Percentiles rank a stretch among this genome's conserved stretches.
Conservation (phyloP, 2,329 filamentous ascomycete species). For the Colletotrichum tanaceti region DNA sequence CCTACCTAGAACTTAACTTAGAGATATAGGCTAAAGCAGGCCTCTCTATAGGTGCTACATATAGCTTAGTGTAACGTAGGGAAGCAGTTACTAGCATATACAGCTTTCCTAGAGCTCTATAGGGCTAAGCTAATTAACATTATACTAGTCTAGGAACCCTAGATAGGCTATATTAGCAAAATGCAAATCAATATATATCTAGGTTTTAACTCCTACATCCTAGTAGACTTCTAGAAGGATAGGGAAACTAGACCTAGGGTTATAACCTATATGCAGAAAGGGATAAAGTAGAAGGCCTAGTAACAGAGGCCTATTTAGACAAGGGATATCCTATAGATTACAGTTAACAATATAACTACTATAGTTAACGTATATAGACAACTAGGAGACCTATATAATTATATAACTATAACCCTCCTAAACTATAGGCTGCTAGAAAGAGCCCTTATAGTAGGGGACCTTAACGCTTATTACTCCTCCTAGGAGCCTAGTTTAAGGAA, state of each 20-base stretch:
- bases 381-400: neutral
- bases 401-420: neutral
- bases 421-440: neutral
- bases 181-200: slow-evolving; percentile 8
- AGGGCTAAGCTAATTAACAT: slow-evolving; percentile 3
- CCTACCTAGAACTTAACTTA: slow-evolving; percentile 5
- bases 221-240: neutral
- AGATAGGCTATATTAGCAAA: slow-evolving; percentile 17
- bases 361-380: slow-evolving; percentile 13
- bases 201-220: slow-evolving; percentile 8
- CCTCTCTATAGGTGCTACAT: neutral
- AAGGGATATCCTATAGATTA: slow-evolving; percentile 16
- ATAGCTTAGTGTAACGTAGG: slow-evolving; percentile 17
- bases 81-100: neutral
- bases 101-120: slow-evolving; percentile 14
- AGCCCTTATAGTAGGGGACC: slow-evolving; percentile 2
- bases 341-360: neutral
- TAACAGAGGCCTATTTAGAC: neutral
- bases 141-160: slow-evolving; percentile 9
- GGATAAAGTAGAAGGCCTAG: neutral
- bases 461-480: neutral
- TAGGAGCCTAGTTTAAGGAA: neutral
- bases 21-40: neutral
- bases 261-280: slow-evolving; percentile 4
- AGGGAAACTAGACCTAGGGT: slow-evolving; percentile 15